Evolutionary conservation across 2,329 filamentous ascomycete species (phyloP).

Genomic region (Exophiala phaeomuriformis): DNA sequence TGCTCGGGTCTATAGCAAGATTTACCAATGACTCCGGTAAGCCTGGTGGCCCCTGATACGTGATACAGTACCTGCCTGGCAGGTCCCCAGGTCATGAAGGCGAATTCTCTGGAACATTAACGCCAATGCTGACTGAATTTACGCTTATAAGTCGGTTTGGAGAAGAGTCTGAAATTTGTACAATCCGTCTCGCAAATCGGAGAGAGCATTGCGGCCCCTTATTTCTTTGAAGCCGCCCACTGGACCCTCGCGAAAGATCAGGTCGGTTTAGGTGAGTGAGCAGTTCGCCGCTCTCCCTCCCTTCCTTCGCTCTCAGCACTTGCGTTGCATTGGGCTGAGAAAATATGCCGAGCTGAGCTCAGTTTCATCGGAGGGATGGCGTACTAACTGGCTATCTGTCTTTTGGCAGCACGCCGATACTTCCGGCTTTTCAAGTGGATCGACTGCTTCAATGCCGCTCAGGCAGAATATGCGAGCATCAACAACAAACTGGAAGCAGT

Average conservation of each 20-base stretch:
- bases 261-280: slow-evolving; percentile 10
- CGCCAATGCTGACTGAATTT: not conserved
- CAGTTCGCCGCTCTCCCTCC: not conserved
- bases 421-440: slow-evolving; percentile 64
- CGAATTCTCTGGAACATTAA: not conserved
- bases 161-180: slow-evolving; percentile 36
- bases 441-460: slow-evolving; percentile 50
- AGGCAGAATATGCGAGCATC: slow-evolving; percentile 32
- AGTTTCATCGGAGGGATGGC: too few species aligned
- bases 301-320: not conserved
- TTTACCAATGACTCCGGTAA: slow-evolving; percentile 20
- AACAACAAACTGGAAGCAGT: not conserved
- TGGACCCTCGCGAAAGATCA: slow-evolving; percentile 33
- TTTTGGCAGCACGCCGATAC: slow-evolving; percentile 48
- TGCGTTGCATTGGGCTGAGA: too few species aligned
- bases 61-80: not conserved
- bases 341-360: too few species aligned
- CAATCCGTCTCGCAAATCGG: slow-evolving; percentile 34
- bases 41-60: not conserved
- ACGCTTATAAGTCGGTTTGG: slow-evolving; percentile 23
- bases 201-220: slow-evolving; percentile 24
- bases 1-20: slow-evolving; percentile 16
- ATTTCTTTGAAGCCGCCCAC: slow-evolving; percentile 29
- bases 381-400: too few species aligned
- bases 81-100: not conserved